Evolutionary conservation across 1,284 basidiomycete species (phyloP), one percentile per base, ranked within the genome.

Genomic region (Ustilago tritici): DNA sequence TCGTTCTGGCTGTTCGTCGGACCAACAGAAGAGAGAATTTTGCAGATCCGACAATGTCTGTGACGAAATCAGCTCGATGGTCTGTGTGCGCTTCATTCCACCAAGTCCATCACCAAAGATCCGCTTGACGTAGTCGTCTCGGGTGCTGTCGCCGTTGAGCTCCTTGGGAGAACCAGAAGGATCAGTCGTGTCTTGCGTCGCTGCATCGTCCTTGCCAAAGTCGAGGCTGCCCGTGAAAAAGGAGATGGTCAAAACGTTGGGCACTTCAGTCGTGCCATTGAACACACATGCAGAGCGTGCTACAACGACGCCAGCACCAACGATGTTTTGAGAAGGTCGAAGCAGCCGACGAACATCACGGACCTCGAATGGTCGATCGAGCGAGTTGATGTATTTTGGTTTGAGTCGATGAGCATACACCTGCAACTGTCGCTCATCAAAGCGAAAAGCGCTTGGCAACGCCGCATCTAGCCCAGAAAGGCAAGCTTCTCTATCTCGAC

Each of bases 1-100:
- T 10, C 70, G 66, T 43, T 77, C 75, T 7, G 75, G 75, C 56
- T 73, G 75, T 28, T 70, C 67, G 28, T 77, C 67, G 3, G 75
- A 73, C 75, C 75, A 77, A 55, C 75, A 77, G 23, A 70, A 41
- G 32, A 77, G 61, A 17, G 70, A 67, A 10, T 43, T 38, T 11
- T 59, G 60, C 34, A 77, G 43, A 28, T 61, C 58, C 10, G 46
- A 46, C 41, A 77, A 46, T 3, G 66, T 57, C 35, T 77, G 75
- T 4, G 52, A 50, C 5, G 75, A 77, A 11, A 73, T 70, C 10
- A 77, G 53, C 43, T 73, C 70, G n/a, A 77, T 50, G 4, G 75
- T 77, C 46, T 77, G 70, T 9, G 64, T 46, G 17, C 69, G 65
- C 61, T 59, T 66, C 66, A 73, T 69, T 8, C 75, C 75, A 8